A percentile compares a stretch with the other conserved stretches of the same genome.
phyloP scores from a whole-genome alignment of 306 rosid genomes.

The Calophaca sinica region DNA sequence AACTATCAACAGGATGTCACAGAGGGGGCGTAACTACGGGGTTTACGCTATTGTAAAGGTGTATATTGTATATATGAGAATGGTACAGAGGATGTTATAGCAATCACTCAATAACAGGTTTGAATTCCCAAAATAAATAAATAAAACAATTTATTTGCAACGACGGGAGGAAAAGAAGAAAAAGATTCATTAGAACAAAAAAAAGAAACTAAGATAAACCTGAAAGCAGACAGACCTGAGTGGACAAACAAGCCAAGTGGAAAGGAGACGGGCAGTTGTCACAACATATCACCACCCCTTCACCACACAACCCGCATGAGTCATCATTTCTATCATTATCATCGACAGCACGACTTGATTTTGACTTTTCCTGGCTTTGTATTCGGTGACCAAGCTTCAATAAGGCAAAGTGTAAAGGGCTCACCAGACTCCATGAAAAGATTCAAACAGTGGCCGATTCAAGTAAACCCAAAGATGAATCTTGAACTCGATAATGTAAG shows the following conservation, averaged over 20 bases:
- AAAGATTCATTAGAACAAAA: slow-evolving; percentile 33
- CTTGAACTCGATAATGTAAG: slow-evolving; percentile 83
- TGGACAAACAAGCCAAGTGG: slow-evolving; percentile 84
- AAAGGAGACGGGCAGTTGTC: slow-evolving; percentile 96
- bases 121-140: slow-evolving; percentile 11
- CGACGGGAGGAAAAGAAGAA: too few species aligned
- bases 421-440: too few species aligned
- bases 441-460: too few species aligned
- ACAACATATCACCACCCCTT: slow-evolving; percentile 96
- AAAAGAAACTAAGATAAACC: slow-evolving; percentile 45
- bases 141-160: too few species aligned
- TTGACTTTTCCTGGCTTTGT: slow-evolving; percentile 74
- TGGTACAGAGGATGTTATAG: slow-evolving; percentile 2
- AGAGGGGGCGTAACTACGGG: neutral
- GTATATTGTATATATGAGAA: neutral
- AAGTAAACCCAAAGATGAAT: too few species aligned
- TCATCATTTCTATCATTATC: slow-evolving; percentile 88
- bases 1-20: slow-evolving; percentile 14
- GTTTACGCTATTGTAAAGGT: slow-evolving; percentile 7
- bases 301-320: slow-evolving; percentile 94
- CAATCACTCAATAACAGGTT: slow-evolving; percentile 34
- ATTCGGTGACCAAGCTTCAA: slow-evolving; percentile 97
- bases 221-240: slow-evolving; percentile 69
- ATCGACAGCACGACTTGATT: slow-evolving; percentile 62
- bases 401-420: too few species aligned